Conservation (phyloP, 805 yeast species). For the Cyberlindnera nakhonratchasimensis region DNA sequence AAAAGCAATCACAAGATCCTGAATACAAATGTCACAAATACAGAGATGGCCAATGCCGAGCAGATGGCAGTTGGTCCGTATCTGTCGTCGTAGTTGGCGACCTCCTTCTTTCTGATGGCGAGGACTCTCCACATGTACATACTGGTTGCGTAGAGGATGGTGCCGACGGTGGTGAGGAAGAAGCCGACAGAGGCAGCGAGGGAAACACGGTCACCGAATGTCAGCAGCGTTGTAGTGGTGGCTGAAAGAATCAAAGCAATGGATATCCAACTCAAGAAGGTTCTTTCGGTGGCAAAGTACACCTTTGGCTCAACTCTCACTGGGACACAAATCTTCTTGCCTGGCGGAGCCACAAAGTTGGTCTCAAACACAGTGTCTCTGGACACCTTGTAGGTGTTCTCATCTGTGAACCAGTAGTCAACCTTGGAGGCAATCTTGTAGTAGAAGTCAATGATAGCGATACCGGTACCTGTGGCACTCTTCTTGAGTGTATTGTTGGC, state of each 20-base stretch:
- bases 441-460: constrained; percentile 21
- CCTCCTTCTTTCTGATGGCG: constrained; percentile 77
- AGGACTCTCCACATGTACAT: constrained; percentile 79
- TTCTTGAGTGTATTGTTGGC: neutral
- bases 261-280: constrained; percentile 90
- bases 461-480: constrained; percentile 11
- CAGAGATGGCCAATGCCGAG: constrained; percentile 64
- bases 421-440: constrained; percentile 23
- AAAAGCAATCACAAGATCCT: constrained; percentile 18
- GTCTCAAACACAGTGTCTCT: constrained; percentile 61
- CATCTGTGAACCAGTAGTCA: constrained; percentile 50
- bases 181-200: constrained; percentile 84
- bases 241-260: constrained; percentile 86
- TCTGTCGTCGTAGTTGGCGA: constrained; percentile 82
- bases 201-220: constrained; percentile 75
- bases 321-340: constrained; percentile 86
- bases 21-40: constrained; percentile 55
- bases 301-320: constrained; percentile 98
- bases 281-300: constrained; percentile 97
- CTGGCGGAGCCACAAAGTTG: constrained; percentile 71
- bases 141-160: constrained; percentile 67
- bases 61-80: constrained; percentile 86
- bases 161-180: constrained; percentile 71
- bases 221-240: constrained; percentile 80
- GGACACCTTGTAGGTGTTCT: constrained; percentile 52